These are phyloP conservation scores for Rhizopogon rudus DNA, from an alignment of 768 basidiomycete species.

Conservation along the genomic window DNA sequence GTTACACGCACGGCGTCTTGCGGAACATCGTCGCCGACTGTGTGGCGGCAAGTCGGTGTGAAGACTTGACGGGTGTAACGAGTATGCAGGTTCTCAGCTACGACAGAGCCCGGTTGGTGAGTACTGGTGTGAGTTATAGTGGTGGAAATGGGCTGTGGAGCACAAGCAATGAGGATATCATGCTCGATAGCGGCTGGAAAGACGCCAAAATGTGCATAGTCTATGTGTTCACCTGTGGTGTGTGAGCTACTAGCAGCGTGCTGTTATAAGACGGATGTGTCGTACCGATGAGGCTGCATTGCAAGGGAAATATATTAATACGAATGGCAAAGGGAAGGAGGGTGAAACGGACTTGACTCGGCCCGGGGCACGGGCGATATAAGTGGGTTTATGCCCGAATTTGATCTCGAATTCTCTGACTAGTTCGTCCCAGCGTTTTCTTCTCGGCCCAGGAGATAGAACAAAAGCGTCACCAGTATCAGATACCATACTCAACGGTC, in stretches of 20 bases:
- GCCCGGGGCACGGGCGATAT: constrained; percentile 75
- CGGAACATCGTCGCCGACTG: constrained; percentile 23
- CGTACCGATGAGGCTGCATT: constrained; percentile 30
- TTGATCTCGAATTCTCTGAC: constrained; percentile 54
- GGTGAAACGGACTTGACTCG: constrained; percentile 59
- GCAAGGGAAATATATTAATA: not conserved
- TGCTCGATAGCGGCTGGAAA: constrained; percentile 82
- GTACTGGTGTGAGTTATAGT: constrained; percentile 15
- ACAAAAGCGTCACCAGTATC: not conserved
- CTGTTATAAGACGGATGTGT: constrained; percentile 7
- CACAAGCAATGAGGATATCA: constrained; percentile 78
- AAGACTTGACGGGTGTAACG: constrained; percentile 61
- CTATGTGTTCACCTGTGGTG: constrained; percentile 72
- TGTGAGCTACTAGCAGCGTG: not conserved
- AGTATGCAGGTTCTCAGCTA: constrained; percentile 55
- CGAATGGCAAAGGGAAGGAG: not conserved
- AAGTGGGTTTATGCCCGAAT: constrained; percentile 63
- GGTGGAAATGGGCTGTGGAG: constrained; percentile 25
- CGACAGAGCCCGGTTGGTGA: constrained; percentile 46
- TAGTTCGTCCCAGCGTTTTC: constrained; percentile 57
- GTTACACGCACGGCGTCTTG: constrained; percentile 35
- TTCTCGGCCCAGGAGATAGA: constrained; percentile 9
- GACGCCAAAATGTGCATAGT: constrained; percentile 80
- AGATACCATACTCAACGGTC: no score
- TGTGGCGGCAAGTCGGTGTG: constrained; percentile 39